Conservation (phyloP, 257 asterid genomes). For the Cruciata laevipes region DNA sequence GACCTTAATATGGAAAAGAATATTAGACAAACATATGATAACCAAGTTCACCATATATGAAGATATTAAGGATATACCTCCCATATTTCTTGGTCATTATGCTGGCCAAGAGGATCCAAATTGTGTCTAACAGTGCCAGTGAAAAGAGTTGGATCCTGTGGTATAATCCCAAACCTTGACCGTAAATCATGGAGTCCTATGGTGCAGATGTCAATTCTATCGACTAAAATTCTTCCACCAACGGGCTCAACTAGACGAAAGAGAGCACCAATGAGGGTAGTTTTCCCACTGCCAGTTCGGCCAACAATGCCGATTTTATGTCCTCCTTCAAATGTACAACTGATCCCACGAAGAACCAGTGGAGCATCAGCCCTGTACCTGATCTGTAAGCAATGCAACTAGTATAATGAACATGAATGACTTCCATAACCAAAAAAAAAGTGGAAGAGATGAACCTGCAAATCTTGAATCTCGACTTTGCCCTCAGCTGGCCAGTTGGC, state of each 20-base stretch:
- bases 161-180: conserved; percentile 84
- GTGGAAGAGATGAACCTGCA: conserved; percentile 43
- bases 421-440: not conserved
- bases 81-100: conserved; percentile 71
- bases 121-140: conserved; percentile 87
- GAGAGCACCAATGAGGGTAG: conserved; percentile 83
- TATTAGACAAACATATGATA: no score
- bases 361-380: conserved; percentile 72
- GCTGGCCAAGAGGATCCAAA: conserved; percentile 76
- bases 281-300: conserved; percentile 96
- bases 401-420: conserved; percentile 6
- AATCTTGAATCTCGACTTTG: conserved; percentile 73
- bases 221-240: conserved; percentile 82
- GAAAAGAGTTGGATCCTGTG: conserved; percentile 97
- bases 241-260: conserved; percentile 86
- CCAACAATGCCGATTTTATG: conserved; percentile 88
- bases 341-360: conserved; percentile 74
- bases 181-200: conserved; percentile 92
- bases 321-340: conserved; percentile 84
- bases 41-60: no score
- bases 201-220: conserved; percentile 62
- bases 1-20: conserved; percentile 37
- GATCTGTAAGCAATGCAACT: conserved; percentile 43
- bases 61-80: conserved; percentile 53
- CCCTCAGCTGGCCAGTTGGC: conserved; percentile 75